phyloP scores from a whole-genome alignment of 176 grass and related monocot species.

The Sorghum bicolor region DNA sequence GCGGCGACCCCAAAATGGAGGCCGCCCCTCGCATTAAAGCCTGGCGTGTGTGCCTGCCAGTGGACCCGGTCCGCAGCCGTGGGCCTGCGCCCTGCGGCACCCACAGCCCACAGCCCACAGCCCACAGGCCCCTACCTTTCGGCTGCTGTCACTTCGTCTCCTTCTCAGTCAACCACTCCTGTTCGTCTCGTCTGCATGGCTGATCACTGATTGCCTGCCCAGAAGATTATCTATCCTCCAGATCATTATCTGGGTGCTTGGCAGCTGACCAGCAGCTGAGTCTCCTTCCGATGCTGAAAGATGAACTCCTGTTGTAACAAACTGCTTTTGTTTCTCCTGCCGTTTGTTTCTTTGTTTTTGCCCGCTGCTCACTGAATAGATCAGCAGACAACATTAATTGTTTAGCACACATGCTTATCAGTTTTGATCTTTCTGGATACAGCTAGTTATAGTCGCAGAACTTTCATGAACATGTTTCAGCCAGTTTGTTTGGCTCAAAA shows the following conservation, averaged over 20 bases:
- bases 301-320: neutral
- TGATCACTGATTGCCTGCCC: slow-evolving; percentile 16
- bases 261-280: neutral
- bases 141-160: neutral
- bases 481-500: no score
- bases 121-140: neutral
- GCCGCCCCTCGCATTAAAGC: slow-evolving; percentile 30
- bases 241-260: neutral
- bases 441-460: neutral
- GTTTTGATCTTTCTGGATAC: neutral
- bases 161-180: slow-evolving; percentile 26
- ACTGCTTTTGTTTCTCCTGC: neutral
- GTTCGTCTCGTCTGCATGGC: slow-evolving; percentile 8
- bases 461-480: neutral
- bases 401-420: neutral
- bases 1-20: slow-evolving; percentile 5
- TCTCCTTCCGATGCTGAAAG: neutral
- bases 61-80: neutral
- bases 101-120: neutral
- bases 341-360: neutral
- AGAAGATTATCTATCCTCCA: slow-evolving; percentile 2
- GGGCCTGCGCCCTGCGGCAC: no score
- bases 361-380: neutral
- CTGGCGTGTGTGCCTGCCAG: neutral
- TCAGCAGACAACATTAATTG: neutral